Conservation (phyloP, 495 filamentous ascomycete genomes). For the Penicillium arizonense region DNA sequence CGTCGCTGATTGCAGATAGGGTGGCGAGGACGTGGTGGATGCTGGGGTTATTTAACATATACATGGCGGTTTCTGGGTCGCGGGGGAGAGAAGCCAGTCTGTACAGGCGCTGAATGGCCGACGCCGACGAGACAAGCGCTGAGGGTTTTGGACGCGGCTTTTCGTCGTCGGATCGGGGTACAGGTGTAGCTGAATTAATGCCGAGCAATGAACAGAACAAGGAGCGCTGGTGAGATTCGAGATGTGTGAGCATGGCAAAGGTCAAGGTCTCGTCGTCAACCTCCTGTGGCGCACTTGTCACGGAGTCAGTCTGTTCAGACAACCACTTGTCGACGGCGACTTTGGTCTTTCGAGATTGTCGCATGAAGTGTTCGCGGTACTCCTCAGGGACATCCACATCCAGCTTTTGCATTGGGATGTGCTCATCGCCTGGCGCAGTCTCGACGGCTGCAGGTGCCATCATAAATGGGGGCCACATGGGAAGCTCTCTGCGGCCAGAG, state of each 20-base stretch:
- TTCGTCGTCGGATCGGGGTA: conserved; percentile 35
- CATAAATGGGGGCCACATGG: conserved; percentile 82
- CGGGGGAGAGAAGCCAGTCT: conserved; percentile 68
- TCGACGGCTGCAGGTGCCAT: conserved; percentile 52
- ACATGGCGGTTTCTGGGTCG: conserved; percentile 83
- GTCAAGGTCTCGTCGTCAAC: conserved; percentile 90
- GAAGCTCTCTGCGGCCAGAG: conserved; percentile 80
- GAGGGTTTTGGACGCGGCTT: conserved; percentile 61
- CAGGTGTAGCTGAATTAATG: conserved; percentile 55
- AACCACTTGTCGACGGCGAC: conserved; percentile 85
- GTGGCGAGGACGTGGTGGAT: conserved; percentile 87
- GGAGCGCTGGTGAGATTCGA: conserved; percentile 70
- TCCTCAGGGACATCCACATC: conserved; percentile 92
- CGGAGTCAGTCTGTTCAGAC: conserved; percentile 65
- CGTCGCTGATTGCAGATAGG: conserved; percentile 77
- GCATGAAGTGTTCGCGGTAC: conserved; percentile 82
- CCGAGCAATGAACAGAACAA: conserved; percentile 76
- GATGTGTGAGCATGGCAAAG: conserved; percentile 88
- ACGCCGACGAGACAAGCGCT: conserved; percentile 65
- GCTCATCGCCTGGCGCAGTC: conserved; percentile 50
- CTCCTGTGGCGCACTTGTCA: conserved; percentile 73
- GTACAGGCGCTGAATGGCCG: conserved; percentile 82
- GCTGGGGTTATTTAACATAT: conserved; percentile 77
- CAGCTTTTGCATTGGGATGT: conserved; percentile 73
- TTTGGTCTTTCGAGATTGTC: conserved; percentile 84